Base-by-base conservation (phyloP, 306 rosid genomes). In the Gleditsia sinensis region DNA sequence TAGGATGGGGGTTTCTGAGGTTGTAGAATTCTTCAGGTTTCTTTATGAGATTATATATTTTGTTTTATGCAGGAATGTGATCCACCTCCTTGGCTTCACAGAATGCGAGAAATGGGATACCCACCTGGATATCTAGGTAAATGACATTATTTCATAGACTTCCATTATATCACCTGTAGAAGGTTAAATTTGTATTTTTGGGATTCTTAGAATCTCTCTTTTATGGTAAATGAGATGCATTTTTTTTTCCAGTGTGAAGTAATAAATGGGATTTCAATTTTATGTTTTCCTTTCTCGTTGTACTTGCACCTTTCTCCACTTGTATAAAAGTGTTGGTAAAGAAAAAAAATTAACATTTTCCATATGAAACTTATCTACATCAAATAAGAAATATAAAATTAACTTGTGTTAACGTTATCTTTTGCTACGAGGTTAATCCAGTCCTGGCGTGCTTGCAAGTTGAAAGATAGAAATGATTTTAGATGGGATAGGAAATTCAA, bases 51-150 rank as follows among this genome's bases (percentile, higher is more conserved):
- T 69, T 50, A 48, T 42, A 24, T 55, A 20, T 57, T 48, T 8
- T 25, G 34, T 80, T 13, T 55, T 57, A 27, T 77, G 85, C 88
- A 95, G 99, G 99, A 90, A 82, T 90, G 88, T 64, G 98, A 95
- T 78, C 99, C 99, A 27, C 99, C 99, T 51, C 98, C 98, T 12
- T 95, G 98, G 99, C 96, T 95, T 70, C 77, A 81, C 86, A 90
- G 98, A 88, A 95, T 95, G 99, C 95, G 91, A 39, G 99, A 95
- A 85, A 55, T 95, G 50, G 99, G 99, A 77, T 95, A 95, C 89
- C 99, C 99, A 32, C 96, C 91, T 1, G 98, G 98, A 88, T 95
- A 95, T 83, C 82, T 95, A 45, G 99, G 99, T 95, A 90, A 69
- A 69, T 25, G 49, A 69, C 42, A 58, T 12, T 43, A 17, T 80